These are phyloP conservation scores for Phialophora verrucosa DNA, from an alignment of 2,329 filamentous ascomycete species.

Conservation along the genomic window DNA sequence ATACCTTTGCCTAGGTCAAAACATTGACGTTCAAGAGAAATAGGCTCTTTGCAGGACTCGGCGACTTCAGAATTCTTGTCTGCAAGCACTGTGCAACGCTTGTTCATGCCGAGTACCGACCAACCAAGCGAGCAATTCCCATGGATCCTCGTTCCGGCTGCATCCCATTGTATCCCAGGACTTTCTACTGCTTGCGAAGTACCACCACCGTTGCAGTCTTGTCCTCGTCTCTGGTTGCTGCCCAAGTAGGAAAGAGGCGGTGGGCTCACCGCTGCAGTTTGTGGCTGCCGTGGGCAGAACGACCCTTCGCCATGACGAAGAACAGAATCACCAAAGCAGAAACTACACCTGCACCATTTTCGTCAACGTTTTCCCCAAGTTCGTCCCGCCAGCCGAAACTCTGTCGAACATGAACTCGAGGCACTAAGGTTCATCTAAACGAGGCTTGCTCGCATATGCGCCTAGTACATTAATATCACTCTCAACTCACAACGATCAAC, in stretches of 20 bases:
- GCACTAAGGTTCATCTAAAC: background rate
- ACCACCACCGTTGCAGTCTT: conserved; percentile 17
- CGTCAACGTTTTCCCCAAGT: background rate
- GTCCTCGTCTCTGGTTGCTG: conserved; percentile 15
- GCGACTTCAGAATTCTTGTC: background rate
- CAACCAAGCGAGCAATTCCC: background rate
- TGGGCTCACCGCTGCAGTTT: conserved; percentile 34
- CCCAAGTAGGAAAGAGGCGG: conserved; percentile 22
- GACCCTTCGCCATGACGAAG: conserved; percentile 2
- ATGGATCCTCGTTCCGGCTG: background rate
- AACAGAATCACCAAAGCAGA: background rate
- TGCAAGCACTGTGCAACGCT: conserved; percentile 10
- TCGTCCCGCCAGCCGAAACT: conserved; percentile 5
- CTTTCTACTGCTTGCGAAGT: conserved; percentile 10
- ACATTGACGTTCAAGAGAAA: background rate
- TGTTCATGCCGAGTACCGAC: conserved; percentile 9
- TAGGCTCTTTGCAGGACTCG: conserved; percentile 14
- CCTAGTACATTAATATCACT: conserved; percentile 19
- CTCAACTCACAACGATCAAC: conserved; percentile 13
- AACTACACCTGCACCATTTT: background rate
- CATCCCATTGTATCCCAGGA: conserved; percentile 8
- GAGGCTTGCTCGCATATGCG: conserved; percentile 17
- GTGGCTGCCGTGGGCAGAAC: conserved; percentile 29
- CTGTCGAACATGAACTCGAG: background rate
- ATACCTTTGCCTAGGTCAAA: background rate